Percentiles rank a stretch among this genome's conserved stretches.
These are phyloP conservation scores for Metarhizium anisopliae DNA, from an alignment of 2,329 filamentous ascomycete genomes.

Conservation along the genomic window DNA sequence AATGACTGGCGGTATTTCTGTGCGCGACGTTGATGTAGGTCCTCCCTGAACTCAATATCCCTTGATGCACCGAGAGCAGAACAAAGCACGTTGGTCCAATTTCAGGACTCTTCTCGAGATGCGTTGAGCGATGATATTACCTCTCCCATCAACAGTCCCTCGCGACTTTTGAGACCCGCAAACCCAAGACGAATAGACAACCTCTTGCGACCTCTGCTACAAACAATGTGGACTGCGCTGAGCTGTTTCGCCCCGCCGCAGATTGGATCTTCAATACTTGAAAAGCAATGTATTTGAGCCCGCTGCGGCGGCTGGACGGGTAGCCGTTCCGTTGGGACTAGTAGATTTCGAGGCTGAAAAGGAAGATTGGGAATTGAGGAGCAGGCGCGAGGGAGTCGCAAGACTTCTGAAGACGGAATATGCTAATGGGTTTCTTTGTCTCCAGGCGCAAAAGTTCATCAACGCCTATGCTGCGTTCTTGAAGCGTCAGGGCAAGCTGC, in stretches of 20 bases:
- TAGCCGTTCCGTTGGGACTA: not conserved
- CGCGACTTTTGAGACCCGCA: conserved; percentile 4
- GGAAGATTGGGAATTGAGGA: conserved; percentile 31
- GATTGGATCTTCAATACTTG: not conserved
- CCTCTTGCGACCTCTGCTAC: not conserved
- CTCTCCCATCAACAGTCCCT: not conserved
- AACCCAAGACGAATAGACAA: not conserved
- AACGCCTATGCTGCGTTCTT: conserved; percentile 77
- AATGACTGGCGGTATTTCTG: conserved; percentile 71
- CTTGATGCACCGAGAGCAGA: not conserved
- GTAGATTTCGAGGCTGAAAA: conserved; percentile 8
- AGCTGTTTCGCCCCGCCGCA: not conserved
- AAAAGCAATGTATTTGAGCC: not conserved
- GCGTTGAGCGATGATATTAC: not conserved
- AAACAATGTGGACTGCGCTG: not conserved
- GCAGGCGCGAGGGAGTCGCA: conserved; percentile 66
- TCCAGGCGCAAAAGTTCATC: conserved; percentile 83
- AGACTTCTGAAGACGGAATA: conserved; percentile 68
- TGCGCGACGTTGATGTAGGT: conserved; percentile 81
- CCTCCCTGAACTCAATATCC: conserved; percentile 17
- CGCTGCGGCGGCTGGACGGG: not conserved
- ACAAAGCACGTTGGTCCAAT: not conserved
- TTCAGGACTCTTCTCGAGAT: not conserved
- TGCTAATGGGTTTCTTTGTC: conserved; percentile 51
- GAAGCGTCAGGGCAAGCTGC: conserved; percentile 90